Evolutionary conservation across 306 rosid species (phyloP), one percentile per base, ranked within the genome.

Genomic region (Corylus heterophylla): DNA sequence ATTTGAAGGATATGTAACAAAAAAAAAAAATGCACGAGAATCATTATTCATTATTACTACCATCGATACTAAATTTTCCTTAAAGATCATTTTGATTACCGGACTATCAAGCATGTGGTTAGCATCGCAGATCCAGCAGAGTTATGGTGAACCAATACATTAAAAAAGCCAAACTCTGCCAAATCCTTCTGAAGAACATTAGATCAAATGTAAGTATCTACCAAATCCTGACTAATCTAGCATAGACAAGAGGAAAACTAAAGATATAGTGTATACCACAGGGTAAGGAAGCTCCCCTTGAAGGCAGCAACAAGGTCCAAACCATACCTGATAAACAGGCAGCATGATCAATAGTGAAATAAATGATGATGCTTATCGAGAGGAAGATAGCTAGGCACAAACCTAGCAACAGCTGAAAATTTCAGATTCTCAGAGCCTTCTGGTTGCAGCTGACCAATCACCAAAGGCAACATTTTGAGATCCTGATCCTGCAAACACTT

Each of bases 401-500:
- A 83, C 94, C 89, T 72, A 74, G 54, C 74, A 61, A 62, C 77
- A 77, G 52, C 71, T 70, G 79, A 77, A 61, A 73, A 56, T 14
- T 78, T 56, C 42, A 22, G 52, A 51, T 27, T 61, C 54, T 35
- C 52, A 49, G 52, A 49, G 2, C 52, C 52, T 69, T 71, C 76
- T 72, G 56, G 58, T 78, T 69, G 55, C 71, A 83, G 55, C 69
- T 78, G 78, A 76, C 64, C 25, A 54, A 75, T 82, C 76, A 71
- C 67, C 69, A 76, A 73, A 70, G 22, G 75, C 79, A 83, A 78
- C 86, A 71, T 45, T 52, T 27, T 49, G 54, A 81, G 77, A 54
- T 64, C 69, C 81, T 58, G 56, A 55, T 76, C 85, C 93, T 79
- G 87, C 82, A 37, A 14, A 13, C 50, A 76, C 54, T 5, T 5